A percentile compares a stretch with the other conserved stretches of the same genome.
Conservation (phyloP, 2,329 filamentous ascomycete genomes). For the Beauveria australis region DNA sequence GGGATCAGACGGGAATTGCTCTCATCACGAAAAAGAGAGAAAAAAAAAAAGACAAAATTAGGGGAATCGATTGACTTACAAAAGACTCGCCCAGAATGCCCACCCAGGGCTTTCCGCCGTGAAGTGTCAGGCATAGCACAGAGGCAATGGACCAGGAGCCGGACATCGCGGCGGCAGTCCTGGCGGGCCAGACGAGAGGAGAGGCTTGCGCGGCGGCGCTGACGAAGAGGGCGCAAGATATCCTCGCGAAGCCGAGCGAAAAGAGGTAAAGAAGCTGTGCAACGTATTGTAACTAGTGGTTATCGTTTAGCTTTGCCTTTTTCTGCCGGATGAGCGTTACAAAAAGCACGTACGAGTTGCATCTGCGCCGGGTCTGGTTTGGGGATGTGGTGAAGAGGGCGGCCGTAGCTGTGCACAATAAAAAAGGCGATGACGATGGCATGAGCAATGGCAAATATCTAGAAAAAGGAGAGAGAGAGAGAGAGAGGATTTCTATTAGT, state of each 20-base stretch:
- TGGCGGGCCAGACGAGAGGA: not conserved
- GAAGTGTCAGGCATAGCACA: not conserved
- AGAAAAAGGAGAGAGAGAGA: not conserved
- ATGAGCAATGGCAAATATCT: not conserved
- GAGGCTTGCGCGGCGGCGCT: not conserved
- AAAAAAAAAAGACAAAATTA: too few relatives aligned
- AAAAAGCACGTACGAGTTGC: not conserved
- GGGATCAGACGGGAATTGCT: too few relatives aligned
- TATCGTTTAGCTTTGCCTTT: too few relatives aligned
- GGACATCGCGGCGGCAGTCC: not conserved
- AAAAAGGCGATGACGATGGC: not conserved
- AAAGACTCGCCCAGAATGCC: not conserved
- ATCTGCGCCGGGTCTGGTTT: not conserved
- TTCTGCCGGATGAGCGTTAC: too few relatives aligned
- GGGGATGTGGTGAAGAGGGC: not conserved
- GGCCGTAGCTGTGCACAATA: not conserved
- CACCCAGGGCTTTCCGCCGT: not conserved
- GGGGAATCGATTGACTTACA: not conserved
- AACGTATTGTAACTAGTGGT: not conserved
- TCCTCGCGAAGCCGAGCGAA: not conserved
- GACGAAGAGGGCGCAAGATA: not conserved
- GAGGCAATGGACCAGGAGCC: not conserved
- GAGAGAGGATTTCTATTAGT: not conserved
- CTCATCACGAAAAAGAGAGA: too few relatives aligned
- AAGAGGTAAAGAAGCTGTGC: constrained; percentile 1